Percentiles rank a stretch among this genome's conserved stretches.
phyloP scores from a whole-genome alignment of 2,329 filamentous ascomycete genomes.

The Ophiocordyceps camponoti-leonardi region DNA sequence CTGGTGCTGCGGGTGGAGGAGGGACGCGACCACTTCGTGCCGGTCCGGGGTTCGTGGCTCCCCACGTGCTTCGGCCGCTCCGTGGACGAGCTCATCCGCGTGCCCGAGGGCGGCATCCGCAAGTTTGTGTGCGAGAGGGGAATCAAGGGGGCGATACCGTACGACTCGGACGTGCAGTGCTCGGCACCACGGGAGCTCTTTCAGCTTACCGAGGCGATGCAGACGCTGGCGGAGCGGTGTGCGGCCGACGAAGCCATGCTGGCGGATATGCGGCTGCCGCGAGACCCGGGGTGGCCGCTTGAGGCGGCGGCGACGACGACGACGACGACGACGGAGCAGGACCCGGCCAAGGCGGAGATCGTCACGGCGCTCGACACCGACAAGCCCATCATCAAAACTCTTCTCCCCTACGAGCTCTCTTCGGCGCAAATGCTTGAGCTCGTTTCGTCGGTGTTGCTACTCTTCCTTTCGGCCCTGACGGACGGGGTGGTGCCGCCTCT shows the following conservation, averaged over 20 bases:
- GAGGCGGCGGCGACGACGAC: no score
- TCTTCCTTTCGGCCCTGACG: conserved; percentile 57
- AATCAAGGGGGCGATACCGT: conserved; percentile 32
- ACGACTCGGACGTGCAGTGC: conserved; percentile 44
- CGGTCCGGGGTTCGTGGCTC: conserved; percentile 61
- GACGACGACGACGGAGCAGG: conserved; percentile 15
- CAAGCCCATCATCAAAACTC: conserved; percentile 37
- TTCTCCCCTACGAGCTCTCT: conserved; percentile 49
- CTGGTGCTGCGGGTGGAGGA: conserved; percentile 68
- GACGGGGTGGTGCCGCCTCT: conserved; percentile 61
- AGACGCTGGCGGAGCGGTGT: conserved; percentile 35
- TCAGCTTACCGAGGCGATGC: conserved; percentile 67
- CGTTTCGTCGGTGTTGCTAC: conserved; percentile 50
- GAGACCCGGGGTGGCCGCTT: conserved; percentile 44
- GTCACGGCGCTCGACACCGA: conserved; percentile 61
- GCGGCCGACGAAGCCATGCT: conserved; percentile 47
- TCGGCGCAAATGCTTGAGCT: conserved; percentile 57
- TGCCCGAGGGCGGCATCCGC: conserved; percentile 67
- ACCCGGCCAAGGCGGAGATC: conserved; percentile 17
- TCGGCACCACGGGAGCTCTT: conserved; percentile 83
- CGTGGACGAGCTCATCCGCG: conserved; percentile 71
- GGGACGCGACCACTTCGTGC: conserved; percentile 84
- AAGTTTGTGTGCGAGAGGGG: conserved; percentile 21
- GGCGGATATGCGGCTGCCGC: conserved; percentile 31
- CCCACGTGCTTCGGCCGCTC: conserved; percentile 71